Conservation (phyloP, 345 rosid genomes). For the Salix exigua region DNA sequence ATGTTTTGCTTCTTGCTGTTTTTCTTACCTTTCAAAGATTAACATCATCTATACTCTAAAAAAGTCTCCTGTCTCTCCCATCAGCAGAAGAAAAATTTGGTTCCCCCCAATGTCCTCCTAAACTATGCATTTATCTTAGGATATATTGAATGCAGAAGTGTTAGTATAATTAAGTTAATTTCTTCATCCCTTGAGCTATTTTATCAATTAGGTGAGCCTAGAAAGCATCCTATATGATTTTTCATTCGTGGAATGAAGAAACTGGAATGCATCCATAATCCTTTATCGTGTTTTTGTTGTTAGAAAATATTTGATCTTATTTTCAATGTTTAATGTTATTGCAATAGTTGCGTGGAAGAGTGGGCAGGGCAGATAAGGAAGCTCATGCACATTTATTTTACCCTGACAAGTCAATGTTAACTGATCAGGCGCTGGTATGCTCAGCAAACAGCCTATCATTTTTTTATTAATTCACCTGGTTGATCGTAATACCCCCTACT, state of each 20-base stretch:
- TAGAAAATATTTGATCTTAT: conserved; percentile 2
- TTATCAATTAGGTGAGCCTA: background rate
- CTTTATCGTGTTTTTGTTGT: background rate
- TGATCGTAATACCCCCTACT: background rate
- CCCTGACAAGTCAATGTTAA: conserved; percentile 72
- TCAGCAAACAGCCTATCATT: background rate
- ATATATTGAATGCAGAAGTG: background rate
- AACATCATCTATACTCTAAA: background rate
- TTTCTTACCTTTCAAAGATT: background rate
- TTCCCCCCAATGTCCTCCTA: background rate
- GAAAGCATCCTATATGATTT: background rate
- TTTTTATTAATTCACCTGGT: conserved; percentile 10
- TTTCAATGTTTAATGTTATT: conserved; percentile 8
- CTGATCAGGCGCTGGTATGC: conserved; percentile 77
- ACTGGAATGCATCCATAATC: background rate
- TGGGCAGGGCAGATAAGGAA: conserved; percentile 94
- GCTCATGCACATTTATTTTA: conserved; percentile 94
- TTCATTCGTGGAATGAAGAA: background rate
- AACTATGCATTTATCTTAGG: background rate
- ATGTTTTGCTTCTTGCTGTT: background rate
- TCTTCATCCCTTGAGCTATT: conserved; percentile 4
- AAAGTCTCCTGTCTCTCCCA: background rate
- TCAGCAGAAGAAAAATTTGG: background rate
- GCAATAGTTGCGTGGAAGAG: conserved; percentile 93
- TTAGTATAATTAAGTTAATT: conserved; percentile 2